Evolutionary conservation across 495 filamentous ascomycete species (phyloP), one percentile per base, ranked within the genome.

Genomic region (Aspergillus panamensis): DNA sequence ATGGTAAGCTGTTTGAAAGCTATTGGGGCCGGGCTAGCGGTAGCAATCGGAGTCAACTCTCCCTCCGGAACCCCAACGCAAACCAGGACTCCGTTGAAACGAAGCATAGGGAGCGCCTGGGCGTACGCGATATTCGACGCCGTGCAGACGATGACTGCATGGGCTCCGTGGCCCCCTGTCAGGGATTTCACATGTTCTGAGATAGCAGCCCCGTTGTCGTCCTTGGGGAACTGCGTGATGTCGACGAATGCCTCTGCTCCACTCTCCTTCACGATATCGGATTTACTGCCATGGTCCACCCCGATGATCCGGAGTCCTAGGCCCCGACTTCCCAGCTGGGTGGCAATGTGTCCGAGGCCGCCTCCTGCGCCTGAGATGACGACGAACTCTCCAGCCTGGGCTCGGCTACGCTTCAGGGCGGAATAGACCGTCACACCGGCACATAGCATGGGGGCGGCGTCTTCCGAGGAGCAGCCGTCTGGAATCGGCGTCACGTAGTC

Each of bases 161-260:
- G 76, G 4, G 82, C 86, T 3, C 87, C 87, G 6, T 84, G 61
- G 0, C 84, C 84, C n/a, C 76, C 79, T 0, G 49, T 80, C 16
- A 82, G 58, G 9, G 70, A 73, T 60, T 81, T 82, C 31, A 85
- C 77, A 10, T 84, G 79, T 43, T 80, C 79, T 8, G 75, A 66
- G 20, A 87, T 68, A 1, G 66, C 73, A 13, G 64, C 68, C 25
- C 67, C 67, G 4, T 74, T 71, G 19, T 81, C 77, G 57, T 80
- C 77, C 16, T 66, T 66, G 6, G 69, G 66, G 61, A 77, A 79
- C 57, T 82, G 75, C 8, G 81, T 82, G 45, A 84, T 65, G 54
- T 87, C 85, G 55, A 91, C 71, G 65, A 89, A 90, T 49, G 79
- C 73, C 67, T 89, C 86, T 0, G 86, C 87, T 1, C 87, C 87